phyloP scores from a whole-genome alignment of 2,329 filamentous ascomycete genomes.

The Xylariaceae sp. region DNA sequence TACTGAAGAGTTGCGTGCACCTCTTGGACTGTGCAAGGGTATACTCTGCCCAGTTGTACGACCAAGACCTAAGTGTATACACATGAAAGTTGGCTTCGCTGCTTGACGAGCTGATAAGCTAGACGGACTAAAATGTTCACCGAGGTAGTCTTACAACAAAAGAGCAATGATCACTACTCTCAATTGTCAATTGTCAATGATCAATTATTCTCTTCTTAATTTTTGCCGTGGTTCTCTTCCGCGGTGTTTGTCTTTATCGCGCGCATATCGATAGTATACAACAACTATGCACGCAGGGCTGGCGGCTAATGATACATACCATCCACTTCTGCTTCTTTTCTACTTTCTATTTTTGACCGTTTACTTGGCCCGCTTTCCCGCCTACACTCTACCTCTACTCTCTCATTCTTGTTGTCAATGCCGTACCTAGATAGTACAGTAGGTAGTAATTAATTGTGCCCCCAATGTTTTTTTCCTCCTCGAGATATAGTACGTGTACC shows the following conservation, averaged over 20 bases:
- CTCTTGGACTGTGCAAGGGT: conserved; percentile 10
- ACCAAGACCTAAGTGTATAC: neutral
- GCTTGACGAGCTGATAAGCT: neutral
- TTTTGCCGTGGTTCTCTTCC: conserved; percentile 9
- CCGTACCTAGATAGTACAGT: neutral
- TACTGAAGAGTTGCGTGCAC: neutral
- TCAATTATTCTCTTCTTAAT: too few species aligned
- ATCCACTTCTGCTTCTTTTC: conserved; percentile 20
- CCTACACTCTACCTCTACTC: conserved; percentile 31
- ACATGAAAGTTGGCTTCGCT: too few species aligned
- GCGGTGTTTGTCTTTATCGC: conserved; percentile 26
- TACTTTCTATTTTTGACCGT: conserved; percentile 42
- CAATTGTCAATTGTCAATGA: too few species aligned
- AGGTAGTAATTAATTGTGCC: conserved; percentile 22
- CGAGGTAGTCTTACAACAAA: too few species aligned
- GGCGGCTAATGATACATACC: conserved; percentile 45
- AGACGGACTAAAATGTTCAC: neutral
- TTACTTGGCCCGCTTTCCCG: conserved; percentile 26
- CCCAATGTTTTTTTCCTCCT: conserved; percentile 30
- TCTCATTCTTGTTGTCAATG: conserved; percentile 29
- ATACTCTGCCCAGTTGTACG: neutral
- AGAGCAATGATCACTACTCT: too few species aligned
- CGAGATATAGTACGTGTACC: neutral
- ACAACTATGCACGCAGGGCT: conserved; percentile 41
- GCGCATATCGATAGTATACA: conserved; percentile 32